Conservation (phyloP, 2,329 filamentous ascomycete species). For the Dothidotthia symphoricarpi region DNA sequence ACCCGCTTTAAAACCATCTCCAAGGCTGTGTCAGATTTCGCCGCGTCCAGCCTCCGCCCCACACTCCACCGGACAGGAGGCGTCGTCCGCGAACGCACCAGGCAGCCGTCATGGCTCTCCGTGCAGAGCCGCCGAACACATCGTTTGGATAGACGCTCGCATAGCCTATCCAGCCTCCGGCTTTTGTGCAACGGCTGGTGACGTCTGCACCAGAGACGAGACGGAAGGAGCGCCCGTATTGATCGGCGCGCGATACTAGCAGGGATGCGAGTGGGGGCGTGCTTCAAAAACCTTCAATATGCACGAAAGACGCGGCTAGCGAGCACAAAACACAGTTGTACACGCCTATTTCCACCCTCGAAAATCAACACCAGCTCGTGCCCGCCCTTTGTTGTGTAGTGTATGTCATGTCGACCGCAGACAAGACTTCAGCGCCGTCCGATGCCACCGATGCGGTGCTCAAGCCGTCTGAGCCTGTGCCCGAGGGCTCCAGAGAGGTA, state of each 20-base stretch:
- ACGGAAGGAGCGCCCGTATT: neutral
- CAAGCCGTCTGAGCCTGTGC: constrained; percentile 78
- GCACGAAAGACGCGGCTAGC: constrained; percentile 1
- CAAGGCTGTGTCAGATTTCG: constrained; percentile 11
- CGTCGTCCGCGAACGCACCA: no score
- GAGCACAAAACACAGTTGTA: constrained; percentile 1
- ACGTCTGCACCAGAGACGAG: neutral
- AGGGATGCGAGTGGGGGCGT: constrained; percentile 8
- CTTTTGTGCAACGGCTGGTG: no score
- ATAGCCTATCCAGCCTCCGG: no score
- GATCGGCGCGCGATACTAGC: constrained; percentile 10
- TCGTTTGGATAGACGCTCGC: no score
- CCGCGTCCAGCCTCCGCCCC: constrained; percentile 3
- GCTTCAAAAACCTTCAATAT: constrained; percentile 8
- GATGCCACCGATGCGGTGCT: constrained; percentile 73
- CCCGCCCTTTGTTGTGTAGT: neutral
- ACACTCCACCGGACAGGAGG: no score
- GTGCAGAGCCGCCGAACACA: neutral
- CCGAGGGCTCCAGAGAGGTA: constrained; percentile 74
- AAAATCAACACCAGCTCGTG: neutral
- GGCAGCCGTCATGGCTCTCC: no score
- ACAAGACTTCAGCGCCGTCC: constrained; percentile 39
- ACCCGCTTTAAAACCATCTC: constrained; percentile 11
- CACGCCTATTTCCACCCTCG: no score
- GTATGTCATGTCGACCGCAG: constrained; percentile 21